These are phyloP conservation scores for Chalciporus chontae DNA, from an alignment of 768 basidiomycete genomes.

Conservation along the genomic window DNA sequence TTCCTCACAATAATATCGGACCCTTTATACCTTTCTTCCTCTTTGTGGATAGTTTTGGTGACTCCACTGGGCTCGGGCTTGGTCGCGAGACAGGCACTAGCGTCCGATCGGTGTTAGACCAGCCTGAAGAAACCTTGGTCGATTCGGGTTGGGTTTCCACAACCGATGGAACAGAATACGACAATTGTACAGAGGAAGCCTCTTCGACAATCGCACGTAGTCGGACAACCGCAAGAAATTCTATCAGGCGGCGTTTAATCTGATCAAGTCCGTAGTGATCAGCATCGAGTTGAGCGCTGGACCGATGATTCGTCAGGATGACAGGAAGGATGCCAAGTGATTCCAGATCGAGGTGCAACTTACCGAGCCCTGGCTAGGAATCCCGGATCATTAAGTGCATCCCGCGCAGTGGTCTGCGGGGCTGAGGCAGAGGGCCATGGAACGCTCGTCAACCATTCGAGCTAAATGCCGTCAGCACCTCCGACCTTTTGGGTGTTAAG, in stretches of 20 bases:
- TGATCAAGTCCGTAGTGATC: conserved; percentile 93
- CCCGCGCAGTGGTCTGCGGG: conserved; percentile 24
- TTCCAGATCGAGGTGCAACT: neutral
- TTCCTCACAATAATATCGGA: conserved; percentile 61
- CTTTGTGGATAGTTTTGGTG: conserved; percentile 8
- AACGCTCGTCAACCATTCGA: conserved; percentile 85
- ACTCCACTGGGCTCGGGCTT: conserved; percentile 3
- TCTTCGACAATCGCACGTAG: conserved; percentile 36
- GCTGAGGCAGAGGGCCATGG: conserved; percentile 65
- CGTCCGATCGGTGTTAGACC: conserved; percentile 21
- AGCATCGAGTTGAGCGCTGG: conserved; percentile 66
- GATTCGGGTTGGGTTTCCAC: conserved; percentile 16
- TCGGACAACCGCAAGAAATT: conserved; percentile 86
- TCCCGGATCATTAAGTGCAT: conserved; percentile 44
- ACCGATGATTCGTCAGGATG: neutral
- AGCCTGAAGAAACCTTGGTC: conserved; percentile 17
- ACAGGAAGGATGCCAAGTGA: neutral
- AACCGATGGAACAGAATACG: neutral
- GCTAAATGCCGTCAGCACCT: conserved; percentile 30
- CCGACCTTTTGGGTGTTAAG: neutral
- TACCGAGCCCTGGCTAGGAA: conserved; percentile 68
- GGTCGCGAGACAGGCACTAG: conserved; percentile 16
- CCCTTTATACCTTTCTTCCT: conserved; percentile 54
- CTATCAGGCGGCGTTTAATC: conserved; percentile 87
- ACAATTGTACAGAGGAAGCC: neutral